phyloP scores from a whole-genome alignment of 2,329 filamentous ascomycete species.

The Claviceps digitariae region DNA sequence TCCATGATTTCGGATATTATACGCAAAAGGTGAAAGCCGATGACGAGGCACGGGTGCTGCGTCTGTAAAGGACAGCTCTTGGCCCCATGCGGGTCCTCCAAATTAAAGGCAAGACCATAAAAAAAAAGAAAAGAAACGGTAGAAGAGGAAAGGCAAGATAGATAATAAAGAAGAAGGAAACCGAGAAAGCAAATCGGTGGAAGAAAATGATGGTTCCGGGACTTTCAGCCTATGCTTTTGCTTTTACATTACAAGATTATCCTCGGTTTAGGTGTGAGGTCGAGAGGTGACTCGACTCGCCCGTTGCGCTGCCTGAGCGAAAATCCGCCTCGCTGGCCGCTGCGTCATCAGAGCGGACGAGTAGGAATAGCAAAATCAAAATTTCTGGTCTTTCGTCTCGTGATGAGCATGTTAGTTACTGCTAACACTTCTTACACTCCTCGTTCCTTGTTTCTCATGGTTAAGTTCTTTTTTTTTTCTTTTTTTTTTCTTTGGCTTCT shows the following conservation, averaged over 20 bases:
- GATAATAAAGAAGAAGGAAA: neutral
- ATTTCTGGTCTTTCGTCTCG: neutral
- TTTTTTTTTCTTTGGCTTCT: neutral
- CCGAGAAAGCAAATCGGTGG: neutral
- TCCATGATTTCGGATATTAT: constrained; percentile 19
- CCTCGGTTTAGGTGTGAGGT: neutral
- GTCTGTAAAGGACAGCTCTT: neutral
- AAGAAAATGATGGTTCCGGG: neutral
- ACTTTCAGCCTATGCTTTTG: neutral
- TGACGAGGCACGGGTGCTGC: neutral
- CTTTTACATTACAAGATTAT: neutral
- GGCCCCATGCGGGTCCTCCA: neutral
- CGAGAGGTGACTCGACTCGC: neutral
- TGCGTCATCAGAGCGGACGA: neutral
- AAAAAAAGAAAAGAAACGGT: neutral
- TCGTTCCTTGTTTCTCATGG: no score
- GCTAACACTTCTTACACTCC: neutral
- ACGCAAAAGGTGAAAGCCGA: neutral
- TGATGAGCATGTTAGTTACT: neutral
- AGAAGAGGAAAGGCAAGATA: neutral
- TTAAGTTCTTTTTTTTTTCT: neutral
- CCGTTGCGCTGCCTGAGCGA: neutral
- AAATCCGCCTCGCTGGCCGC: neutral
- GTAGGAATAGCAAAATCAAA: neutral
- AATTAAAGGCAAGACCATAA: neutral